Percentiles rank a stretch among this genome's conserved stretches.
Conservation (phyloP, 2,329 filamentous ascomycete genomes). For the Anthostomella pinea region DNA sequence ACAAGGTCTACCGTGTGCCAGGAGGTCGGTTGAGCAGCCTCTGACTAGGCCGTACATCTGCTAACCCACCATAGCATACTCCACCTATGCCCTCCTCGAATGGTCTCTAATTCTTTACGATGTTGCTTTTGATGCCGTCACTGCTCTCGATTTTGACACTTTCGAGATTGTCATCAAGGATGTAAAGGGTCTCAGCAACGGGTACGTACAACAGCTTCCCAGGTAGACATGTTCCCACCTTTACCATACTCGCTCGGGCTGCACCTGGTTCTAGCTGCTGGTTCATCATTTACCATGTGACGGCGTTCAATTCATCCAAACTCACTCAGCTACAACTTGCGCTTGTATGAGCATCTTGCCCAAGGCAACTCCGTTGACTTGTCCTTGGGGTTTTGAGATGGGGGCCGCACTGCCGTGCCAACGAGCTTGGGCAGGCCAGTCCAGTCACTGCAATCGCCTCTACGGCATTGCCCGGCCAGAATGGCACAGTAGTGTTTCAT, state of each 20-base stretch:
- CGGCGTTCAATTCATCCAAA: too few species aligned
- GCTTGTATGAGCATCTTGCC: too few species aligned
- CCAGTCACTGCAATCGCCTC: too few species aligned
- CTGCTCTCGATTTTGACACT: constrained; percentile 82
- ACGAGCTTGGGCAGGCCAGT: too few species aligned
- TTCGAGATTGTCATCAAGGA: constrained; percentile 89
- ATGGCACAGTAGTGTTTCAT: too few species aligned
- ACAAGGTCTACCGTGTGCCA: constrained; percentile 91
- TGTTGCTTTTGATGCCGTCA: constrained; percentile 94
- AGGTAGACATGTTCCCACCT: constrained; percentile 57
- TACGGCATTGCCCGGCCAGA: too few species aligned
- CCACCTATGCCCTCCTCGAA: constrained; percentile 95
- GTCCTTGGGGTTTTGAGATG: too few species aligned
- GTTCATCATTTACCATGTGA: too few species aligned
- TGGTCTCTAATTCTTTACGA: constrained; percentile 95
- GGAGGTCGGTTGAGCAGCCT: constrained; percentile 66
- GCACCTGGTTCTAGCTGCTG: too few species aligned
- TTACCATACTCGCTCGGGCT: constrained; percentile 29
- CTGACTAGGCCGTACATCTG: not conserved
- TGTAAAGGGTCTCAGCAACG: constrained; percentile 86
- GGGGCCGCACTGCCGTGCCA: too few species aligned
- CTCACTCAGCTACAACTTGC: too few species aligned
- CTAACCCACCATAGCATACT: constrained; percentile 69
- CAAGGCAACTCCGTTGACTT: too few species aligned
- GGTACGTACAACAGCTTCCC: constrained; percentile 97